A percentile compares a stretch with the other conserved stretches of the same genome.
These are phyloP conservation scores for Termitomyces sp. DNA, from an alignment of 768 basidiomycete species.

Conservation along the genomic window DNA sequence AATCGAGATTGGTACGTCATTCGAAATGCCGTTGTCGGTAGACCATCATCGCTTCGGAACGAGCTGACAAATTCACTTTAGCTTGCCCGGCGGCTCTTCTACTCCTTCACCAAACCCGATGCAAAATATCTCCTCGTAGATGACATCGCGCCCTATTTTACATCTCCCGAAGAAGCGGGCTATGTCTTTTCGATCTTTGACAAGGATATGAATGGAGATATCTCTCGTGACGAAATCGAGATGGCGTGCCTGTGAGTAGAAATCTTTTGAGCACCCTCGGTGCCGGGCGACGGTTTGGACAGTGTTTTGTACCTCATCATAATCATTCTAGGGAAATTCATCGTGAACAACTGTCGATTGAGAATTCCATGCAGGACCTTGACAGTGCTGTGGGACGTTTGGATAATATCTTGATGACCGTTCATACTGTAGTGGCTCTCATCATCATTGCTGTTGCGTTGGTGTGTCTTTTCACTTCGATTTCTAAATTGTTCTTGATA, in stretches of 20 bases:
- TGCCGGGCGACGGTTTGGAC: neutral
- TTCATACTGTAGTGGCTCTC: slow-evolving; percentile 65
- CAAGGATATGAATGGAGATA: slow-evolving; percentile 68
- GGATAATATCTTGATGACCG: slow-evolving; percentile 81
- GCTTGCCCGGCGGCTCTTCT: slow-evolving; percentile 82
- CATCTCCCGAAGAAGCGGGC: slow-evolving; percentile 58
- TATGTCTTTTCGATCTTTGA: slow-evolving; percentile 67
- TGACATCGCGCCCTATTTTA: slow-evolving; percentile 72
- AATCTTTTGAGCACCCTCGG: slow-evolving; percentile 1
- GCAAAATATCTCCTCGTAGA: slow-evolving; percentile 52
- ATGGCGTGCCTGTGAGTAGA: slow-evolving; percentile 56
- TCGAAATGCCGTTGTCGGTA: neutral
- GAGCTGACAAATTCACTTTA: slow-evolving; percentile 21
- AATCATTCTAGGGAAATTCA: slow-evolving; percentile 58
- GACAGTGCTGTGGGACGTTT: slow-evolving; percentile 85
- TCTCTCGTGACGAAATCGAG: slow-evolving; percentile 68
- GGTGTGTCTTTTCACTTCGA: slow-evolving; percentile 30
- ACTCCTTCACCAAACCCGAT: slow-evolving; percentile 68
- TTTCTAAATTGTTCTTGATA: neutral
- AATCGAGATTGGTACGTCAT: slow-evolving; percentile 54
- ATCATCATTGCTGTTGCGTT: slow-evolving; percentile 84
- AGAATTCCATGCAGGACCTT: slow-evolving; percentile 82
- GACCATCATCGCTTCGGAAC: neutral
- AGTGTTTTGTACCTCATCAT: neutral
- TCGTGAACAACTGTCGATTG: slow-evolving; percentile 78